These are phyloP conservation scores for Uronychia setigera DNA, from an alignment of 73 alveolate genomes.

Conservation along the genomic window DNA sequence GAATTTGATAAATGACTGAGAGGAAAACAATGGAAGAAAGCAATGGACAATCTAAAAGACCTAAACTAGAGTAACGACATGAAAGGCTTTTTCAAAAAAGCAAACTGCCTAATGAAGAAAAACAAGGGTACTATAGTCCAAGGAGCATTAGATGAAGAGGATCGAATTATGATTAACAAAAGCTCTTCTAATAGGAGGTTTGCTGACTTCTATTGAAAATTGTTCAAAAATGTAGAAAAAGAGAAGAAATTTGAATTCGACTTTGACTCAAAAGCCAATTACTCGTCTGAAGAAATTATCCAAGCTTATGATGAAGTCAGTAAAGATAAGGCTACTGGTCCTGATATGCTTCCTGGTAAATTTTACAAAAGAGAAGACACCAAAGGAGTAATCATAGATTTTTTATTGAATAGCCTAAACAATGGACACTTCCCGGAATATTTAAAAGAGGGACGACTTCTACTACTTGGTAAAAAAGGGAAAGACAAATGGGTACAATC, in stretches of 20 bases:
- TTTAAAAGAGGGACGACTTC: no score
- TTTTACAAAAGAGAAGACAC: neutral
- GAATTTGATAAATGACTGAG: no score
- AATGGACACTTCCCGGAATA: no score
- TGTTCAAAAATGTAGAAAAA: neutral
- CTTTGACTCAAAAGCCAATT: neutral
- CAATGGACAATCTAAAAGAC: neutral
- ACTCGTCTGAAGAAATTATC: neutral
- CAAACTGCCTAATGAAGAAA: neutral
- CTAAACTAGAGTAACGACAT: neutral
- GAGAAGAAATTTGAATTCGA: neutral
- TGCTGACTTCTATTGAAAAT: neutral
- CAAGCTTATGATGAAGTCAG: neutral
- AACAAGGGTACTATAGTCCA: neutral
- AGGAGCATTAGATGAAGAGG: neutral
- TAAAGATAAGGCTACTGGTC: neutral
- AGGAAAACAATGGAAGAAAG: neutral
- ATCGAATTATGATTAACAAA: neutral
- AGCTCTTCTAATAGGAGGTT: neutral
- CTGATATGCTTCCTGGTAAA: neutral
- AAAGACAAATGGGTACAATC: no score
- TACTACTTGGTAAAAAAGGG: no score
- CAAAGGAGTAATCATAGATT: no score
- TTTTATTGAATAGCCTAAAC: no score
- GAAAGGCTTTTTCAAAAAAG: neutral